These are phyloP conservation scores for Lachnellula willkommii DNA, from an alignment of 2,329 filamentous ascomycete species.

Conservation along the genomic window DNA sequence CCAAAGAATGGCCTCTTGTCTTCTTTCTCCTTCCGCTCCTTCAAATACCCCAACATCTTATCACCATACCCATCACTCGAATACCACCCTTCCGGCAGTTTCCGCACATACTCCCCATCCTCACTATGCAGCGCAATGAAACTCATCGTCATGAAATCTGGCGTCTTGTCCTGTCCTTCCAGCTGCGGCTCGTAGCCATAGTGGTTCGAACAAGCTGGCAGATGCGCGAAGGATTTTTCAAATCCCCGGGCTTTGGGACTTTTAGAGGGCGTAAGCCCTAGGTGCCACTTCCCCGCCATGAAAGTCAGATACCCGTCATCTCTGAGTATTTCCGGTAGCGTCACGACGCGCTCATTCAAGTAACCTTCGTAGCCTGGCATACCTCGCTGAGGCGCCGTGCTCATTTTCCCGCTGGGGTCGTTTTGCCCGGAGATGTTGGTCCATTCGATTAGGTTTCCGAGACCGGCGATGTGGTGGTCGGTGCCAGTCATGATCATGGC, in stretches of 20 bases:
- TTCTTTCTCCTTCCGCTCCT: constrained; percentile 17
- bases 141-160: constrained; percentile 35
- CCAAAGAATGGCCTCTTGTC: constrained; percentile 40
- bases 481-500: constrained; percentile 58
- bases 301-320: constrained; percentile 49
- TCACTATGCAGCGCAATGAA: constrained; percentile 32
- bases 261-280: constrained; percentile 42
- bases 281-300: constrained; percentile 52
- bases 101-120: constrained; percentile 23
- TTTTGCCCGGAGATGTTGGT: constrained; percentile 20
- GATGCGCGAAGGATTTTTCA: constrained; percentile 46
- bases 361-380: constrained; percentile 54
- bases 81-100: constrained; percentile 21
- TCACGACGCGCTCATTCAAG: constrained; percentile 46
- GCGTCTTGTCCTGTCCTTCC: constrained; percentile 28
- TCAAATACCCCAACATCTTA: constrained; percentile 12
- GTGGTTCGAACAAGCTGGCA: constrained; percentile 48
- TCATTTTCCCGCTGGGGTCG: constrained; percentile 31
- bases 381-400: constrained; percentile 40
- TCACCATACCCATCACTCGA: constrained; percentile 1
- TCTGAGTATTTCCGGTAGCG: constrained; percentile 45
- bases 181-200: constrained; percentile 33
- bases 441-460: constrained; percentile 46
- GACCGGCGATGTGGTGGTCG: constrained; percentile 45
- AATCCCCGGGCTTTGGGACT: constrained; percentile 48